Evolutionary conservation across 129 eudicot genomes (phyloP).

Genomic region (Daucus carota): DH1_v3.0 NC_030388.2:26712001-26712500

Average conservation of each 20-base stretch:
- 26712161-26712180: not conserved
- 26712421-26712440: constrained; percentile 72
- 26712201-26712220: not conserved
- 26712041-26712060: not conserved
- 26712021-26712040: not conserved
- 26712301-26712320: not conserved
- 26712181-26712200: not conserved
- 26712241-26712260: not conserved
- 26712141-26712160: not conserved
- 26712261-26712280: not conserved
- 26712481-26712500: constrained; percentile 66
- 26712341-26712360: constrained; percentile 15
- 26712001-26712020: not conserved
- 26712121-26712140: not conserved
- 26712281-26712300: not conserved
- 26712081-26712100: not conserved
- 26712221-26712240: not conserved
- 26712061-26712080: not conserved
- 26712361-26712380: constrained; percentile 75
- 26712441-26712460: constrained; percentile 79
- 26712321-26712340: constrained; percentile 3
- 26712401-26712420: constrained; percentile 91
- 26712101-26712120: not conserved
- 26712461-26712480: constrained; percentile 93
- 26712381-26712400: constrained; percentile 93